These are phyloP conservation scores for Lentithecium fluviatile DNA, from an alignment of 495 filamentous ascomycete species.

Conservation along the genomic window DNA sequence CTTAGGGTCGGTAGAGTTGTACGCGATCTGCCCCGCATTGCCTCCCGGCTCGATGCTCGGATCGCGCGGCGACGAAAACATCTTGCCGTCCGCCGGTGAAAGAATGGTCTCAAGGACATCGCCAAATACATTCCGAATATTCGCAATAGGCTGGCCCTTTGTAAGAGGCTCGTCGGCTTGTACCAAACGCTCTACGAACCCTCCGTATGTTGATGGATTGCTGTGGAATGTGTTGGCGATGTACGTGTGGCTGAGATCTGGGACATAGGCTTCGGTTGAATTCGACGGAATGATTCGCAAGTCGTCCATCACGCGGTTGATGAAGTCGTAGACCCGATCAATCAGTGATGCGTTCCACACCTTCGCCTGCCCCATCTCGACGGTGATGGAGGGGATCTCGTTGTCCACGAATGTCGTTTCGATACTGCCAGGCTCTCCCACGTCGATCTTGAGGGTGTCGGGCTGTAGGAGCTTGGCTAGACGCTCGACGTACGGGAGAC, in stretches of 20 bases:
- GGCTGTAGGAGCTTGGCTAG: conserved; percentile 26
- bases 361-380: conserved; percentile 18
- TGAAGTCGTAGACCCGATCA: conserved; percentile 6
- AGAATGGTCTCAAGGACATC: conserved; percentile 11
- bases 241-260: conserved; percentile 10
- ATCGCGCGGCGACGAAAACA: conserved; percentile 5
- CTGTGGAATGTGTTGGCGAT: conserved; percentile 1
- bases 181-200: conserved; percentile 13
- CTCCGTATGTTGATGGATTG: not conserved
- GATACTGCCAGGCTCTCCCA: conserved; percentile 22
- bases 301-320: conserved; percentile 17
- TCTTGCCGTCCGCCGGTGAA: conserved; percentile 2
- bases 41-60: conserved; percentile 14
- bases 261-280: not conserved
- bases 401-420: conserved; percentile 25
- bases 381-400: conserved; percentile 19
- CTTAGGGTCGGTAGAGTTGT: conserved; percentile 4
- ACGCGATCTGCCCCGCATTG: conserved; percentile 5
- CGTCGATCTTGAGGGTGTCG: conserved; percentile 24
- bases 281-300: conserved; percentile 8
- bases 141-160: conserved; percentile 11
- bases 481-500: conserved; percentile 20
- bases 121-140: conserved; percentile 13
- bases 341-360: conserved; percentile 9
- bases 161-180: conserved; percentile 1